Evolutionary conservation across 768 basidiomycete genomes (phyloP).

Genomic region (Tulasnella sp.): DNA sequence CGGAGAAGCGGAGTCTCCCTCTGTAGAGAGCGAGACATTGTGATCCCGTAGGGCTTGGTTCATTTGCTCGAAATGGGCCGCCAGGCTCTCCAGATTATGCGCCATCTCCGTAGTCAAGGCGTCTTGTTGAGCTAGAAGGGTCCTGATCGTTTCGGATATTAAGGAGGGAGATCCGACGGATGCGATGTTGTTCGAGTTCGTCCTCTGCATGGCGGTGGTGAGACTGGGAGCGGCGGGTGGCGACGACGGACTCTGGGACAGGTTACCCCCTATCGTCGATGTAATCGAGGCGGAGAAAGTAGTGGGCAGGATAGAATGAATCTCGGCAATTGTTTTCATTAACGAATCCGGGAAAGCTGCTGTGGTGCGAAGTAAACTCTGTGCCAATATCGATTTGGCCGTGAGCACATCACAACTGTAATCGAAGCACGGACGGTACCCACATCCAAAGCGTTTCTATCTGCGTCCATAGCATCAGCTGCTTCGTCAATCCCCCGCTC

Average conservation of each 20-base stretch:
- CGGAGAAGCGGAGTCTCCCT: neutral
- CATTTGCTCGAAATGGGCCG: slow-evolving; percentile 71
- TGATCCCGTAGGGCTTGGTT: slow-evolving; percentile 36
- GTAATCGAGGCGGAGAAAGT: neutral
- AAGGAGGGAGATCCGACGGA: neutral
- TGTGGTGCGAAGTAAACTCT: slow-evolving; percentile 54
- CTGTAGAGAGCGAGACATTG: neutral
- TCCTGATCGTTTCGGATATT: slow-evolving; percentile 30
- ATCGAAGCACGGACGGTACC: slow-evolving; percentile 20
- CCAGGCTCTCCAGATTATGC: slow-evolving; percentile 53
- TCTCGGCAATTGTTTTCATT: slow-evolving; percentile 40
- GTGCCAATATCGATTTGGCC: no score
- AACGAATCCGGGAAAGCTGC: slow-evolving; percentile 60
- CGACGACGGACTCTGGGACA: slow-evolving; percentile 17
- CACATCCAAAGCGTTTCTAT: slow-evolving; percentile 57
- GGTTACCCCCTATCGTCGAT: neutral
- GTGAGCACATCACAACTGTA: neutral
- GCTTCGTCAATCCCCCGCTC: slow-evolving; percentile 71
- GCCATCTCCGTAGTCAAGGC: slow-evolving; percentile 56
- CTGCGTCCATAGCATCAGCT: slow-evolving; percentile 59
- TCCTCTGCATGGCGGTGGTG: neutral
- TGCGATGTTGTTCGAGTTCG: neutral
- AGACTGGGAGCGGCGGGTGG: slow-evolving; percentile 3
- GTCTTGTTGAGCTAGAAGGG: slow-evolving; percentile 45
- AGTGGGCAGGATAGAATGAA: slow-evolving; percentile 43